Conservation (phyloP, 768 basidiomycete species). For the Trametes punicea region DNA sequence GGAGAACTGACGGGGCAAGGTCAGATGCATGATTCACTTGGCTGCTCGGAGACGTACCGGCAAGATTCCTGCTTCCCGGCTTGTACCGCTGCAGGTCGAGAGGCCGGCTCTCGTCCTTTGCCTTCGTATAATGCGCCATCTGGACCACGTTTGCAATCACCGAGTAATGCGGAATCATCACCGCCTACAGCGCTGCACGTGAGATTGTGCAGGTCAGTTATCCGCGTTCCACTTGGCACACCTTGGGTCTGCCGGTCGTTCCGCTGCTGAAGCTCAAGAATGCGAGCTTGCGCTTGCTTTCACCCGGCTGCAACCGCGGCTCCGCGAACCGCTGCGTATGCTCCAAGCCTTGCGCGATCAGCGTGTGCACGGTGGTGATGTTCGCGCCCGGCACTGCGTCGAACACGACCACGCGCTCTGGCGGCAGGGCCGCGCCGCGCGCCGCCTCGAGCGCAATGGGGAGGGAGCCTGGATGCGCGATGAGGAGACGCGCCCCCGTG, state of each 20-base stretch:
- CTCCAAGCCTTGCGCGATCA: slow-evolving; percentile 49
- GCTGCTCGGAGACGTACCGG: slow-evolving; percentile 36
- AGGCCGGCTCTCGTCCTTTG: slow-evolving; percentile 33
- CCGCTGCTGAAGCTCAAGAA: slow-evolving; percentile 74
- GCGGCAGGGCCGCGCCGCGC: slow-evolving; percentile 19
- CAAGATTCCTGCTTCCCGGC: slow-evolving; percentile 56
- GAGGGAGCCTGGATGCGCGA: slow-evolving; percentile 26
- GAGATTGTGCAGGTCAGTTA: slow-evolving; percentile 38
- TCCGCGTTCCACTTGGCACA: slow-evolving; percentile 29
- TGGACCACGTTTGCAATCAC: slow-evolving; percentile 34
- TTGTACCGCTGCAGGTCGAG: slow-evolving; percentile 39
- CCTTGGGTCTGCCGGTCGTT: slow-evolving; percentile 76
- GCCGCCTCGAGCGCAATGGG: slow-evolving; percentile 26
- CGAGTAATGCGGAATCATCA: slow-evolving; percentile 39
- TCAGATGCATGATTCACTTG: background rate
- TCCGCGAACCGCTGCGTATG: slow-evolving; percentile 44
- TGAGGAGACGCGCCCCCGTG: slow-evolving; percentile 26
- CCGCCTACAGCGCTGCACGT: slow-evolving; percentile 49
- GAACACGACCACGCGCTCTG: slow-evolving; percentile 24
- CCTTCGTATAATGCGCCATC: slow-evolving; percentile 22
- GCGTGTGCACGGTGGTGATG: slow-evolving; percentile 39
- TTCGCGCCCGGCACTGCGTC: slow-evolving; percentile 20
- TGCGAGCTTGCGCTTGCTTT: slow-evolving; percentile 67
- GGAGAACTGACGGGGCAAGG: slow-evolving; percentile 22
- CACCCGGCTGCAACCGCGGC: slow-evolving; percentile 48